Percentiles rank a stretch among this genome's conserved stretches.
These are phyloP conservation scores for Cystobasidium tubakii DNA, from an alignment of 768 basidiomycete species.

Conservation along the genomic window DNA sequence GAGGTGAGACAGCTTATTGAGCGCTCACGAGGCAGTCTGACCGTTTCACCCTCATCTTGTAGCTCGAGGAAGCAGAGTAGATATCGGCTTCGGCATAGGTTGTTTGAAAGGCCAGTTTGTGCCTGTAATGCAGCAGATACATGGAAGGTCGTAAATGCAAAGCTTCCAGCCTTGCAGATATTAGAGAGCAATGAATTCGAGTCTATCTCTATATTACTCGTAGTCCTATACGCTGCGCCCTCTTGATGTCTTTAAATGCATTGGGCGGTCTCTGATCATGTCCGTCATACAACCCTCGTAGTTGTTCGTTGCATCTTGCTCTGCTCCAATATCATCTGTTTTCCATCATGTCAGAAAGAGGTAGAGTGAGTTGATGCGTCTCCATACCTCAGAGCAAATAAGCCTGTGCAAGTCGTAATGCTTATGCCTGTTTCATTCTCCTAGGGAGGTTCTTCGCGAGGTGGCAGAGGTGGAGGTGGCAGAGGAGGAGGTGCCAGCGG, in stretches of 20 bases:
- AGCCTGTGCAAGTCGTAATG: background rate
- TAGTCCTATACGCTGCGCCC: no score
- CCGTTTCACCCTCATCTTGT: background rate
- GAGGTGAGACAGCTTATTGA: constrained; percentile 52
- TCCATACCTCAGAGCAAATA: background rate
- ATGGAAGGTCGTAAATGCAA: no score
- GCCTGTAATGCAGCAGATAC: no score
- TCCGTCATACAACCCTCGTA: background rate
- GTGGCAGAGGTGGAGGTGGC: constrained; percentile 14
- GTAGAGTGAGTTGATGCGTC: constrained; percentile 8
- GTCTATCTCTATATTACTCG: no score
- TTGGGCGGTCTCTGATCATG: background rate
- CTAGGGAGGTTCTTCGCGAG: constrained; percentile 1
- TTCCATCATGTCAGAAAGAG: constrained; percentile 19
- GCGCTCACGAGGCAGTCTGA: background rate
- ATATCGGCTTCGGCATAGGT: background rate
- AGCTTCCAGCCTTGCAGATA: no score
- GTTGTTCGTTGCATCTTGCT: background rate
- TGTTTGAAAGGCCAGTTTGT: no score
- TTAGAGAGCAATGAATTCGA: no score
- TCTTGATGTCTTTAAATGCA: no score
- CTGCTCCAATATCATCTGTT: background rate
- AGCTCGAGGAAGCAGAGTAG: constrained; percentile 30
- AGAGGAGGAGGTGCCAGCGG: constrained; percentile 22
- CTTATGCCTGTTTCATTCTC: background rate